Evolutionary conservation across 495 filamentous ascomycete genomes (phyloP), one percentile per base, ranked within the genome.

Genomic region (Patellaria atrata): DNA sequence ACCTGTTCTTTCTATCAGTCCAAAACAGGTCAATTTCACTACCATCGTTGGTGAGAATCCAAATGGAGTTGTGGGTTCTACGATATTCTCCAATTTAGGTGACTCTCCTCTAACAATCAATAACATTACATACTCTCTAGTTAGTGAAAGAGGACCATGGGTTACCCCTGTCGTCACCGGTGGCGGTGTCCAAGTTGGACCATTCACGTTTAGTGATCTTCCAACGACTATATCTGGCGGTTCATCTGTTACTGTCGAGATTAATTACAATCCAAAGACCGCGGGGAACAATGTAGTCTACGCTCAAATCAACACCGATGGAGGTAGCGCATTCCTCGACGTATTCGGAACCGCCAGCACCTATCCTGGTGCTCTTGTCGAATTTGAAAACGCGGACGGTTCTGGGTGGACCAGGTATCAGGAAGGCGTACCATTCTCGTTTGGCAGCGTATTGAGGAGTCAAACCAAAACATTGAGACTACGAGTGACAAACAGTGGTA

Each of bases 381-480:
- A 65, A 23, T 65, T 70, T 39, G 52, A 65, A 38, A 63, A 54
- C 0, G 22, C 48, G 4, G 62, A 67, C 36, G 61, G 58, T 2
- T 45, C 33, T 9, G 60, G 57, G 17, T 68, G 65, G 65, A 47
- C 60, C n/a, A 25, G 52, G 17, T 65, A 61, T 37, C 32, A 52
- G 16, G 36, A 52, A 5, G 46, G 38, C 5, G 38, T 43, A 4
- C 43, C 56, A 2, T 59, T 68, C 34, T 58, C 40, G 15, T 68
- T 68, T 38, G 64, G 65, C 18, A 52, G 54, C 18, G 65, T 68
- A 3, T 51, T 52, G 9, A 47, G 61, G 31, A 51, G 59, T 16
- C 41, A 41, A 6, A 62, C 55, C 1, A 46, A 51, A 16, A 58
- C 43, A 0, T 43, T 59, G 15, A 58, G 55, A 15, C 42, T 68